Evolutionary conservation across 345 rosid species (phyloP), one percentile per base, ranked within the genome.

Genomic region (Salix exigua): DNA sequence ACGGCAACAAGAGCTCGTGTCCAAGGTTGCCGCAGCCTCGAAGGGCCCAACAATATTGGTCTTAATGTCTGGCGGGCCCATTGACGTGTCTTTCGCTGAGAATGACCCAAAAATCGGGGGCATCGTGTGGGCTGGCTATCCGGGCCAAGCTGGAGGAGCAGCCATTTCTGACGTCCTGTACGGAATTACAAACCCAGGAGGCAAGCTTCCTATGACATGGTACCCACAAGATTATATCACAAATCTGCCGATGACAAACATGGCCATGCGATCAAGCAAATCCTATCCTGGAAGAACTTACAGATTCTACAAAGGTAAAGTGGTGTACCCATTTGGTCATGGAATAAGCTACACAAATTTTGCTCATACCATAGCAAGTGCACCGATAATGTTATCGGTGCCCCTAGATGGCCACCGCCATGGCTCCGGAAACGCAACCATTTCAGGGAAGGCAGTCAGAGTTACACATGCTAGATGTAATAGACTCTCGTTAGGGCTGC

Each of bases 281-380:
- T 66, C 76, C 19, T 77, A 77, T 35, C 84, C 81, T 0, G 84
- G 84, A 40, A 63, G 84, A 67, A 82, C 84, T 61, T 82, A 82
- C 4, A 84, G 95, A 66, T 94, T 92, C 81, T 94, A 94, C 73
- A 86, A 84, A 17, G 98, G 97, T 19, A 87, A 87, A 6, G 91
- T 90, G 2, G 94, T 94, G 38, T 94, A 91, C 84, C 88, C 94
- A 58, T 94, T 94, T 7, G 98, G 98, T 2, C 88, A 92, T 37
- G 98, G 98, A 50, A 5, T 94, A 82, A 91, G 94, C 85, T 94
- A 90, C 91, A 85, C 97, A 7, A 85, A 75, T 5, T 94, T 94
- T 37, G 83, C 79, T 21, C 91, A 90, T 72, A 78, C 67, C 33
- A 80, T 91, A 23, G 93, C 85, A 0, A 84, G 75, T 3, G 95